These are phyloP conservation scores for Candolleomyces efflorescens DNA, from an alignment of 768 basidiomycete species.

Conservation along the genomic window DNA sequence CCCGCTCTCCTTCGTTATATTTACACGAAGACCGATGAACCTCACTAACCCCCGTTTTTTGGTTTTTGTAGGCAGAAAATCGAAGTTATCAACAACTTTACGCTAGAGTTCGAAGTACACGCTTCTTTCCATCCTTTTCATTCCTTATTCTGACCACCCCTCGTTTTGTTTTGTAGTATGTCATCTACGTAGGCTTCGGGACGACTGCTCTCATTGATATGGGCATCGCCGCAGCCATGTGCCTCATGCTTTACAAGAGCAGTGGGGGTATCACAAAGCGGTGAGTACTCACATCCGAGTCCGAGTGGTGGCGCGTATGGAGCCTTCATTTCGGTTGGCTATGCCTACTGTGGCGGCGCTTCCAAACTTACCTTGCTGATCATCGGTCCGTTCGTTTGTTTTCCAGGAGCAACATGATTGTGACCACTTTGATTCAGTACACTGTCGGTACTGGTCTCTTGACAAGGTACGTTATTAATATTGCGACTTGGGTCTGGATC, in stretches of 20 bases:
- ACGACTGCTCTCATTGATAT: slow-evolving; percentile 25
- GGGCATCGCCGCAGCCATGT: slow-evolving; percentile 27
- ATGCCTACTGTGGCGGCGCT: too few species aligned
- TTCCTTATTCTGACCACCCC: not conserved
- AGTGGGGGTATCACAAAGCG: slow-evolving; percentile 15
- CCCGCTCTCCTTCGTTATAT: too few species aligned
- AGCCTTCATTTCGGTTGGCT: too few species aligned
- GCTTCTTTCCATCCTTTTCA: not conserved
- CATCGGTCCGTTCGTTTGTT: too few species aligned
- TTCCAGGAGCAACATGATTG: slow-evolving; percentile 21
- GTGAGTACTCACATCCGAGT: too few species aligned
- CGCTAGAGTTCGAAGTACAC: not conserved
- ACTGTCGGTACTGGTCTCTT: slow-evolving; percentile 28
- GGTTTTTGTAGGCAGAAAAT: not conserved
- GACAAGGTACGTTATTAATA: slow-evolving; percentile 20
- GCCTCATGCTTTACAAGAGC: slow-evolving; percentile 26
- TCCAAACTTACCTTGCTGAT: too few species aligned
- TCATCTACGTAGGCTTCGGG: slow-evolving; percentile 27
- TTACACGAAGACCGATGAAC: too few species aligned
- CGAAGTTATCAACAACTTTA: not conserved
- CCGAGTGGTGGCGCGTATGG: too few species aligned
- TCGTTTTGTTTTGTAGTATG: slow-evolving; percentile 17
- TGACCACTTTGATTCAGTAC: slow-evolving; percentile 25
- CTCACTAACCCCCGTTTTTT: too few species aligned
- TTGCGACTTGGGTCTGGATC: not conserved